Percentiles rank a stretch among this genome's conserved stretches.
These are phyloP conservation scores for Ogataea pini DNA, from an alignment of 805 yeast species.

Conservation along the genomic window DNA sequence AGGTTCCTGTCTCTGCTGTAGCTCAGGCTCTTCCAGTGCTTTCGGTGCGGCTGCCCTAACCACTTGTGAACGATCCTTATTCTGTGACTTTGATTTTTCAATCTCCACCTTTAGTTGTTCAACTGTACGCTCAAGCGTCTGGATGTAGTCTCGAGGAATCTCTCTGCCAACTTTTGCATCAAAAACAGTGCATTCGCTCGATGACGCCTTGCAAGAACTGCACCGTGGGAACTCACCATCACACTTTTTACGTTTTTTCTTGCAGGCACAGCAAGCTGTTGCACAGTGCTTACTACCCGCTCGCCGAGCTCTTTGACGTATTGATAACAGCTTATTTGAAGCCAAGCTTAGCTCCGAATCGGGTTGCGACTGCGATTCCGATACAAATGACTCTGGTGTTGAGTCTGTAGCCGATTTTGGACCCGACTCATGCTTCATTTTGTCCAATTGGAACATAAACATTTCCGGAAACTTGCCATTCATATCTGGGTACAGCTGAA, in stretches of 20 bases:
- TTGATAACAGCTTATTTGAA: background rate
- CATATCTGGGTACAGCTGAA: background rate
- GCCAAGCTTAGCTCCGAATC: background rate
- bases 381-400: background rate
- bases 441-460: background rate
- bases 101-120: background rate
- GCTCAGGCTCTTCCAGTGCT: background rate
- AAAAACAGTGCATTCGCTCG: conserved; percentile 21
- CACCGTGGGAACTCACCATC: conserved; percentile 54
- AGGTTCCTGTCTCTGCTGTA: background rate
- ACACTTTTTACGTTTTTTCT: conserved; percentile 49
- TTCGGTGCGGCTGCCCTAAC: background rate
- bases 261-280: conserved; percentile 54
- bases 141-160: conserved; percentile 3
- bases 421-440: background rate
- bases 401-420: background rate
- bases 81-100: background rate
- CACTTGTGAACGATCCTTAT: background rate
- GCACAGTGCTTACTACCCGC: conserved; percentile 34
- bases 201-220: conserved; percentile 27
- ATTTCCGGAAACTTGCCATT: background rate
- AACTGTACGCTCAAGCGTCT: conserved; percentile 1
- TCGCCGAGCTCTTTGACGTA: conserved; percentile 1
- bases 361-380: background rate
- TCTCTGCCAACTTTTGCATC: conserved; percentile 3